Conservation (phyloP, 208 protist species). For the Crithidia bombi region DNA sequence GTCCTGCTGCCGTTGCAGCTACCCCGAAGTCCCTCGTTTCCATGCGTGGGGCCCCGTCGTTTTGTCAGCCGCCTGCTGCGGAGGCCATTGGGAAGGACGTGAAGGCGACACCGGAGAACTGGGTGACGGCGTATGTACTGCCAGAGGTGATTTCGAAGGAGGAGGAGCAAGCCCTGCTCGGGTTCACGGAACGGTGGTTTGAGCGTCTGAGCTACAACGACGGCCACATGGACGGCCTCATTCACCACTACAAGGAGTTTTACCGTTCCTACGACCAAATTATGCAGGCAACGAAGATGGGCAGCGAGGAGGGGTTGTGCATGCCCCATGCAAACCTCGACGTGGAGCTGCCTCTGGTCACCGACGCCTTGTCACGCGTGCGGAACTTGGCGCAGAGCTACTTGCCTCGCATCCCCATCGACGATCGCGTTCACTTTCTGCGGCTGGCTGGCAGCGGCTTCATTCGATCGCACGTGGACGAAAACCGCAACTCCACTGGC, state of each 20-base stretch:
- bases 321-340: slow-evolving; percentile 35
- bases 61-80: slow-evolving; percentile 60
- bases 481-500: slow-evolving; percentile 83
- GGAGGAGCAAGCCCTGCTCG: slow-evolving; percentile 71
- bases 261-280: slow-evolving; percentile 77
- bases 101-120: slow-evolving; percentile 66
- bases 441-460: slow-evolving; percentile 78
- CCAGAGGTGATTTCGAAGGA: slow-evolving; percentile 70
- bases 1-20: background rate
- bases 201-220: slow-evolving; percentile 72
- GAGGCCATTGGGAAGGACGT: slow-evolving; percentile 76
- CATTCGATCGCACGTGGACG: slow-evolving; percentile 81
- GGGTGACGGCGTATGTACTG: slow-evolving; percentile 76
- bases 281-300: slow-evolving; percentile 26
- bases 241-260: slow-evolving; percentile 91
- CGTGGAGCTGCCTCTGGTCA: slow-evolving; percentile 36
- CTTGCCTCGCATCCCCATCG: slow-evolving; percentile 72
- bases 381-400: slow-evolving; percentile 51
- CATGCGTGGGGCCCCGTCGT: slow-evolving; percentile 69
- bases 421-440: slow-evolving; percentile 87
- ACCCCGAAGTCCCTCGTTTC: slow-evolving; percentile 52
- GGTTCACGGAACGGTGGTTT: slow-evolving; percentile 72
- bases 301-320: slow-evolving; percentile 20
- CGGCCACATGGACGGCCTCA: slow-evolving; percentile 78
- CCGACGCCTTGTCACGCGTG: slow-evolving; percentile 43